These are phyloP conservation scores for Botrytis galanthina DNA, from an alignment of 2,329 filamentous ascomycete genomes.

Conservation along the genomic window DNA sequence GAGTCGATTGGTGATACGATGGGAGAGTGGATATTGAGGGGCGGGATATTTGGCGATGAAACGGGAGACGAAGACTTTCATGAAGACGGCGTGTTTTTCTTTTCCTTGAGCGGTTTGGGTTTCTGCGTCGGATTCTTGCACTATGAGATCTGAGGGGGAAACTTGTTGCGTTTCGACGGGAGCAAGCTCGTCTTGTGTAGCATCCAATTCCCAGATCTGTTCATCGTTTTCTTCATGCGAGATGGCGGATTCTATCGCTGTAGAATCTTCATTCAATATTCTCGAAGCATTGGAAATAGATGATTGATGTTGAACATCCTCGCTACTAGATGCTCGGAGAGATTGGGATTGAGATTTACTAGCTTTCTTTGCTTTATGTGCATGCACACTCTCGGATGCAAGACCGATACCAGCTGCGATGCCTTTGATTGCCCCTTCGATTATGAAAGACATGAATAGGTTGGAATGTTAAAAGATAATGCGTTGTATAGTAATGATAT, in stretches of 20 bases:
- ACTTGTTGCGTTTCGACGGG: neutral
- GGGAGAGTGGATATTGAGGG: neutral
- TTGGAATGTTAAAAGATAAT: too few relatives aligned
- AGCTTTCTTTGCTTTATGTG: conserved; percentile 10
- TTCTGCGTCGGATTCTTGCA: neutral
- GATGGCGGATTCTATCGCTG: too few relatives aligned
- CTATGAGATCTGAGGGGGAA: neutral
- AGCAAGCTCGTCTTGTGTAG: conserved; percentile 21
- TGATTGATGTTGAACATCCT: neutral
- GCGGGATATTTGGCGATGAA: neutral
- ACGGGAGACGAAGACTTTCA: neutral
- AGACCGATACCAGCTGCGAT: conserved; percentile 33
- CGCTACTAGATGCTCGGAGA: neutral
- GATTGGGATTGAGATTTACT: neutral
- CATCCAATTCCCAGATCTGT: conserved; percentile 33
- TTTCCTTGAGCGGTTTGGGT: neutral
- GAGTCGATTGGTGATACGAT: neutral
- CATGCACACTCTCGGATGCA: conserved; percentile 29
- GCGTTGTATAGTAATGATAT: neutral
- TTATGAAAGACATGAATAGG: neutral
- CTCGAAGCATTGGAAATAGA: neutral
- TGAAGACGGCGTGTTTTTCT: neutral
- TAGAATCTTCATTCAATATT: neutral
- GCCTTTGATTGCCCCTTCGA: conserved; percentile 21
- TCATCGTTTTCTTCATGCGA: conserved; percentile 28